Evolutionary conservation across 2,329 filamentous ascomycete genomes (phyloP).

Genomic region (Epichloe elymi): DNA sequence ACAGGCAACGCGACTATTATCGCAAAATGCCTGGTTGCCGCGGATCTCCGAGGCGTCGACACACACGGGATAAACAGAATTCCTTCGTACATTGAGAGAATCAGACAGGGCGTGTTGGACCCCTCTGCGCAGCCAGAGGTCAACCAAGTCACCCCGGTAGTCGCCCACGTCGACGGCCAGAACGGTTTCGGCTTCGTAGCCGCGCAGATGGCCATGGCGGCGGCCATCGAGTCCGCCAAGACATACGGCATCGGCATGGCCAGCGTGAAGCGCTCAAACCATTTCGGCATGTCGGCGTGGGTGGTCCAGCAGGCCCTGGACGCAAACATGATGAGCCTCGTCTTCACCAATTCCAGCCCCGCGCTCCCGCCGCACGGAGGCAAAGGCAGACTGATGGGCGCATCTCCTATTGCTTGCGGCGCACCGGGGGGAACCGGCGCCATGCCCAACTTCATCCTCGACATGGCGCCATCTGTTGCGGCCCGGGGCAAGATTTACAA

Average conservation of each 20-base stretch:
- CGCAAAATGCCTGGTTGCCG: constrained; percentile 55
- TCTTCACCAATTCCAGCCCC: constrained; percentile 60
- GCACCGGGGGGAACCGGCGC: constrained; percentile 46
- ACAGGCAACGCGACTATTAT: constrained; percentile 45
- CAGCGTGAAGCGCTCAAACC: constrained; percentile 62
- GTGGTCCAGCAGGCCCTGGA: constrained; percentile 66
- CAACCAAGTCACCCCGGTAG: constrained; percentile 52
- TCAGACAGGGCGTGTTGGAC: constrained; percentile 56
- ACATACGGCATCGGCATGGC: constrained; percentile 63
- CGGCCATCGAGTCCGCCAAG: constrained; percentile 53
- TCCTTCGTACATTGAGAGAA: constrained; percentile 62
- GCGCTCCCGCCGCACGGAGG: constrained; percentile 62
- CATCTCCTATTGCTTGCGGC: constrained; percentile 63
- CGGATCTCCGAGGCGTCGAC: constrained; percentile 67
- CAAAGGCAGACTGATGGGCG: constrained; percentile 54
- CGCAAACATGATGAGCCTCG: constrained; percentile 54
- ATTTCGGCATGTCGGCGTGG: constrained; percentile 78
- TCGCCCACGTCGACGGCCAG: constrained; percentile 51
- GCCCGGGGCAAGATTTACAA: constrained; percentile 64
- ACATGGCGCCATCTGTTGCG: constrained; percentile 59
- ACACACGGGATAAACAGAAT: constrained; percentile 67
- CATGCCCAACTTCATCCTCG: constrained; percentile 51
- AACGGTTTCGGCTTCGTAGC: constrained; percentile 69
- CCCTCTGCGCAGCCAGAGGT: constrained; percentile 45
- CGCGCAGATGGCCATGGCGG: constrained; percentile 50